These are phyloP conservation scores for Eutrema salsugineum DNA, from an alignment of 441 rosid species.

Conservation along the genomic window DNA sequence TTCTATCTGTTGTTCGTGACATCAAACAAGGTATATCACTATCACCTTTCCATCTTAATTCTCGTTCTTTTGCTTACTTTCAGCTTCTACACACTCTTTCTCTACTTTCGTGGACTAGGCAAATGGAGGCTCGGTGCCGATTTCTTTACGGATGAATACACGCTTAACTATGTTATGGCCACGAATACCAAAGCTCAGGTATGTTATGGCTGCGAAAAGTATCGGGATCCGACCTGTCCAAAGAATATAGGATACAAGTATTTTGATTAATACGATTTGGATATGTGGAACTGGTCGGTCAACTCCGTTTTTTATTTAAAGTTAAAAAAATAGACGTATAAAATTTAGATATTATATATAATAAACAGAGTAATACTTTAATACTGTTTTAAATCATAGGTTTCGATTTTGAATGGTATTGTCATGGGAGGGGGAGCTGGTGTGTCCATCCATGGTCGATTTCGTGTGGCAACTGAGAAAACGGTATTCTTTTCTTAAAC, in stretches of 20 bases:
- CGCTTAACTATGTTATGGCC: slow-evolving; percentile 61
- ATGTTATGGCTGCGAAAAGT: too few relatives aligned
- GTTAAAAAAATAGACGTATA: too few relatives aligned
- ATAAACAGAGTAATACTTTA: too few relatives aligned
- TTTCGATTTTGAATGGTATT: slow-evolving; percentile 78
- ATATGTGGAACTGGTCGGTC: too few relatives aligned
- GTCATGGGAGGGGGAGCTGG: slow-evolving; percentile 95
- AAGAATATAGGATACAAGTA: too few relatives aligned
- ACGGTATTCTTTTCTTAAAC: slow-evolving; percentile 41
- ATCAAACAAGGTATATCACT: not conserved
- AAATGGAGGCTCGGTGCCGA: slow-evolving; percentile 55
- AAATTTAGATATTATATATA: too few relatives aligned
- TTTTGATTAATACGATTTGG: too few relatives aligned
- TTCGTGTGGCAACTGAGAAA: slow-evolving; percentile 81
- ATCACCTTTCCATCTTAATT: too few relatives aligned
- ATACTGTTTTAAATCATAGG: slow-evolving; percentile 32
- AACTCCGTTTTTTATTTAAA: too few relatives aligned
- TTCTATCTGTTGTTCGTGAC: slow-evolving; percentile 38
- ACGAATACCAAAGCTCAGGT: slow-evolving; percentile 66
- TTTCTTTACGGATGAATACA: slow-evolving; percentile 44
- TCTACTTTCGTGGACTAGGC: slow-evolving; percentile 27
- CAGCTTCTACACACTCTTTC: too few relatives aligned
- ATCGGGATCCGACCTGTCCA: too few relatives aligned
- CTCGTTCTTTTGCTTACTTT: too few relatives aligned
- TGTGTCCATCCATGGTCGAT: slow-evolving; percentile 72